Base-by-base conservation (phyloP, 2,329 filamentous ascomycete species). In the Colletotrichum falcatum region DNA sequence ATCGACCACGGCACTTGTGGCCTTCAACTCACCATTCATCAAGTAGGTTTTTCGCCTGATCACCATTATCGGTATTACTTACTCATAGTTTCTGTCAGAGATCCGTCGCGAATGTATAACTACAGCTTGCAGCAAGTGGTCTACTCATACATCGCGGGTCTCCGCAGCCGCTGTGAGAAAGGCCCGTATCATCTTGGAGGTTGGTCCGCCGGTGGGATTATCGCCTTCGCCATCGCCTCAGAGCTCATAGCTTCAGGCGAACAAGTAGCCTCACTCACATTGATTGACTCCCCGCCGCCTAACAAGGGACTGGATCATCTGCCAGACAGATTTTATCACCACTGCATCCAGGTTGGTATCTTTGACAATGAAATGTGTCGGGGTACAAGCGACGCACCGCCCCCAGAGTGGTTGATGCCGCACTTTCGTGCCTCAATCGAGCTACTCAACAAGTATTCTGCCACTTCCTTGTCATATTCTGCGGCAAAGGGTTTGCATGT, bases 121-220 rank as follows among this genome's bases (percentile, higher is more conserved):
- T 30, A 66, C 26, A 62, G 4, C 23, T 59, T 66, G 18, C 30
- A 14, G 8, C 23, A 66, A 6, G 58, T 63, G 3, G 8, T 66
- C 5, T 14, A 58, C 1, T 67, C 58, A 2, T 66, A 66, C 48
- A 16, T 66, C 0, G 58, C 37, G 2, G 64, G 58, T 18, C 46
- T 66, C 3, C 64, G 64, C 11, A 35, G n/a, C 5, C 48, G 49
- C n/a, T 91, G 94, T 79, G 89, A 91, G 2, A 76, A 82, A 12
- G 92, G 92, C 0, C 90, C 91, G 0, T 93, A 93, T 79, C 85
- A 86, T 56, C 81, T 94, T 0, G 87, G 89, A 20, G 92, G 92
- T n/a, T 94, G 92, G 92, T 92, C 89, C 7, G 91, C 91, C 0
- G 92, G 92, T 20, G 92, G 92, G 26, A 90, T 93, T 54, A 89